These are phyloP conservation scores for Carex scoparia DNA, from an alignment of 176 grass and related monocot species.

Conservation along the genomic window DNA sequence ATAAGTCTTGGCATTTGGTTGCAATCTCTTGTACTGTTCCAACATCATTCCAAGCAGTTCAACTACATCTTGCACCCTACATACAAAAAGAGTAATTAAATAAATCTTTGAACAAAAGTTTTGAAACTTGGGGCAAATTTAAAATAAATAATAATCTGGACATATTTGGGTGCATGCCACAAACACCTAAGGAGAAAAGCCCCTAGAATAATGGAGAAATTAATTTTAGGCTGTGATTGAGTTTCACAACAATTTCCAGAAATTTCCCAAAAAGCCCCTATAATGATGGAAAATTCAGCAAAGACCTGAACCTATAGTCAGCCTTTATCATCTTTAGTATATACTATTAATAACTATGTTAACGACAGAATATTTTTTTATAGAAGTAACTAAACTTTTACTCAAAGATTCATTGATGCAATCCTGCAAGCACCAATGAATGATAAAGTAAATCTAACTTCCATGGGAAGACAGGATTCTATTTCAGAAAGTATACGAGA, in stretches of 20 bases:
- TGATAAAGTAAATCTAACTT: background rate
- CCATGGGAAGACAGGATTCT: background rate
- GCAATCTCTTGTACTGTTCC: slow-evolving; percentile 77
- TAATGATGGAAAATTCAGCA: background rate
- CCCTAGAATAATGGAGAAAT: background rate
- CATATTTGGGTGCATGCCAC: background rate
- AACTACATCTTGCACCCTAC: slow-evolving; percentile 71
- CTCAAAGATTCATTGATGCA: background rate
- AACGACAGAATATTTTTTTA: background rate
- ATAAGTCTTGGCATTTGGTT: slow-evolving; percentile 93
- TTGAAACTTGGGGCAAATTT: background rate
- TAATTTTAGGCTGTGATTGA: too few species aligned
- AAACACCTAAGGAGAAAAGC: background rate
- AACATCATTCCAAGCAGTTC: slow-evolving; percentile 98
- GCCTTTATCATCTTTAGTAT: background rate
- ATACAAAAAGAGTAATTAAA: slow-evolving; percentile 30
- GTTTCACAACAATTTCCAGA: too few species aligned
- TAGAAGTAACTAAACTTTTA: background rate
- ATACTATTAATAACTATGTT: background rate
- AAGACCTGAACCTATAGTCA: background rate
- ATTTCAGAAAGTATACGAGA: background rate
- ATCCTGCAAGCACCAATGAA: background rate
- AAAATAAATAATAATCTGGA: background rate
- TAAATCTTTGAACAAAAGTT: background rate
- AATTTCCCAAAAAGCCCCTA: background rate